A percentile compares a stretch with the other conserved stretches of the same genome.
phyloP scores from a whole-genome alignment of 192 early-diverging fungal species.

The Backusella australiensis region DNA sequence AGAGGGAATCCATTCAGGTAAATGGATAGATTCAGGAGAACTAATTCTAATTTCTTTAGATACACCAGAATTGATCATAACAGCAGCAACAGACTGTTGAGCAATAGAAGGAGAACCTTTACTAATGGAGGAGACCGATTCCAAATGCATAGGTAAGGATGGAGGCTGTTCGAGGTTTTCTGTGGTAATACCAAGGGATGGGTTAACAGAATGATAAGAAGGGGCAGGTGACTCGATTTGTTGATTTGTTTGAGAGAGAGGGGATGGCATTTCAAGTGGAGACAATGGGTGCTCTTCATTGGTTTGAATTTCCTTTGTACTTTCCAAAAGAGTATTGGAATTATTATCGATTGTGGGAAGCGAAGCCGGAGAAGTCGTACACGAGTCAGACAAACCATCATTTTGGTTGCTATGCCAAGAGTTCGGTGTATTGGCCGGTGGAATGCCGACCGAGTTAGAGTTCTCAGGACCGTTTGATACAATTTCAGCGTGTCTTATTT shows the following conservation, averaged over 20 bases:
- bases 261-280: neutral
- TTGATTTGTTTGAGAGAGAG: neutral
- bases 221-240: neutral
- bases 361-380: slow-evolving; percentile 1
- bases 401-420: neutral
- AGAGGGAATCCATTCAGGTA: neutral
- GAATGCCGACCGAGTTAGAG: neutral
- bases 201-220: neutral
- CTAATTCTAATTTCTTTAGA: neutral
- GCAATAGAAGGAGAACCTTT: neutral
- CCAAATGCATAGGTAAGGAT: neutral
- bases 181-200: neutral
- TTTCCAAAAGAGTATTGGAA: neutral
- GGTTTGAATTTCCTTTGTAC: neutral
- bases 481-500: neutral
- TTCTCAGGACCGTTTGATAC: neutral
- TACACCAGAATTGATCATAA: neutral
- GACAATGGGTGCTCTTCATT: neutral
- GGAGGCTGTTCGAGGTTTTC: neutral
- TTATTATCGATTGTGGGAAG: neutral
- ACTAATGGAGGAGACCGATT: neutral
- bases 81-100: slow-evolving; percentile 4
- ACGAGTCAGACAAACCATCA: neutral
- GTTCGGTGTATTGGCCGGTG: neutral
- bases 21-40: neutral